A percentile compares a stretch with the other conserved stretches of the same genome.
Conservation (phyloP, 768 basidiomycete species). For the Infundibulicybe gibba region DNA sequence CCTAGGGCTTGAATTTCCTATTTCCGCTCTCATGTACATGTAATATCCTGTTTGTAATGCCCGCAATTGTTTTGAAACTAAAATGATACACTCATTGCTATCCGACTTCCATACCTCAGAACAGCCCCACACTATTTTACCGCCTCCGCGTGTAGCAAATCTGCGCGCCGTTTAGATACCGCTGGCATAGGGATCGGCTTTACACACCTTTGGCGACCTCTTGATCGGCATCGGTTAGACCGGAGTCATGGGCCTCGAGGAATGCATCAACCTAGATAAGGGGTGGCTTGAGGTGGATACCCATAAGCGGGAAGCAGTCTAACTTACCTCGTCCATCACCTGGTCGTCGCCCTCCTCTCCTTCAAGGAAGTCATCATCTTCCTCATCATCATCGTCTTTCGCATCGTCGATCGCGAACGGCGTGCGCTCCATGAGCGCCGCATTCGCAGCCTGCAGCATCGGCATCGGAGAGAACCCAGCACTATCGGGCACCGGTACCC, state of each 20-base stretch:
- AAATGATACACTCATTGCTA: too few relatives aligned
- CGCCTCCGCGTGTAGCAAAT: conserved; percentile 23
- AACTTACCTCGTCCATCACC: conserved; percentile 83
- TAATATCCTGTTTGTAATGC: conserved; percentile 12
- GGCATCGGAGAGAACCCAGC: conserved; percentile 53
- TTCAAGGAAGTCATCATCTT: conserved; percentile 48
- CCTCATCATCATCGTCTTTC: conserved; percentile 79
- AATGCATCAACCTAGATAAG: conserved; percentile 78
- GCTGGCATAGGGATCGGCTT: not conserved
- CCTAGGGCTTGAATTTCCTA: conserved; percentile 9
- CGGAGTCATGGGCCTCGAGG: conserved; percentile 89
- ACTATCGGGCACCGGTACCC: conserved; percentile 33
- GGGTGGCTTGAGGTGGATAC: not conserved
- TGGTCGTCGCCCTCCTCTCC: conserved; percentile 63
- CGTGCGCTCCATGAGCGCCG: conserved; percentile 86
- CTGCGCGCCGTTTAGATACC: conserved; percentile 6
- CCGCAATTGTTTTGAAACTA: conserved; percentile 47
- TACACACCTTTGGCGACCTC: conserved; percentile 69
- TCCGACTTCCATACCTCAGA: not conserved
- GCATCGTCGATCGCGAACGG: conserved; percentile 98
- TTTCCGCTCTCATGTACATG: not conserved
- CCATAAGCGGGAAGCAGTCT: not conserved
- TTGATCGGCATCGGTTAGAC: conserved; percentile 76
- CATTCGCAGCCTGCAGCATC: conserved; percentile 72
- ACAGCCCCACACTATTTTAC: conserved; percentile 15